These are phyloP conservation scores for Eucalyptus microcorys DNA, from an alignment of 345 rosid genomes.

Conservation along the genomic window DNA sequence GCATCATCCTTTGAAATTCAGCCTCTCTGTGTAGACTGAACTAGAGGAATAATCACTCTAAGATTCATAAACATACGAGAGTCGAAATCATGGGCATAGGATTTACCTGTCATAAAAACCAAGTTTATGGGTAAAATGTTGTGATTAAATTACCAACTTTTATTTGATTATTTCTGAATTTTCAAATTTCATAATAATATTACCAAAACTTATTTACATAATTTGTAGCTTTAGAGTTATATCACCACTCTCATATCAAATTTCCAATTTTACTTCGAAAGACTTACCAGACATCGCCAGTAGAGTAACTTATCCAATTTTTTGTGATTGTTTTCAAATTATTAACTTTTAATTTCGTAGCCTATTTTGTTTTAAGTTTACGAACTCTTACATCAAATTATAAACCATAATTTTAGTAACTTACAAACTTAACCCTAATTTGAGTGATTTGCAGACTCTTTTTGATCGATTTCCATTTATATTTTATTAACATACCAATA, in stretches of 20 bases:
- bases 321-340: background rate
- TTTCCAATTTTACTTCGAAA: background rate
- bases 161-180: background rate
- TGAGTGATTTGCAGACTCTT: background rate
- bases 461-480: background rate
- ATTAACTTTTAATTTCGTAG: background rate
- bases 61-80: background rate
- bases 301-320: background rate
- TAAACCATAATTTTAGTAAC: background rate
- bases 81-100: background rate
- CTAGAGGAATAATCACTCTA: background rate
- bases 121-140: background rate
- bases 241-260: background rate
- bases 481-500: background rate
- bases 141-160: background rate
- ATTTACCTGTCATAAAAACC: background rate
- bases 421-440: background rate
- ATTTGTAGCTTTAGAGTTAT: background rate
- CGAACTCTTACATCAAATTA: background rate
- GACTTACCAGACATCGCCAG: background rate
- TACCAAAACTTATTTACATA: background rate
- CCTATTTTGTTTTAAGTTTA: background rate
- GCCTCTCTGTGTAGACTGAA: background rate
- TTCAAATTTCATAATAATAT: background rate
- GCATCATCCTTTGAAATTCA: background rate